Evolutionary conservation across 208 protist species (phyloP).

Genomic region (Acanthamoeba lugdunensis): DNA sequence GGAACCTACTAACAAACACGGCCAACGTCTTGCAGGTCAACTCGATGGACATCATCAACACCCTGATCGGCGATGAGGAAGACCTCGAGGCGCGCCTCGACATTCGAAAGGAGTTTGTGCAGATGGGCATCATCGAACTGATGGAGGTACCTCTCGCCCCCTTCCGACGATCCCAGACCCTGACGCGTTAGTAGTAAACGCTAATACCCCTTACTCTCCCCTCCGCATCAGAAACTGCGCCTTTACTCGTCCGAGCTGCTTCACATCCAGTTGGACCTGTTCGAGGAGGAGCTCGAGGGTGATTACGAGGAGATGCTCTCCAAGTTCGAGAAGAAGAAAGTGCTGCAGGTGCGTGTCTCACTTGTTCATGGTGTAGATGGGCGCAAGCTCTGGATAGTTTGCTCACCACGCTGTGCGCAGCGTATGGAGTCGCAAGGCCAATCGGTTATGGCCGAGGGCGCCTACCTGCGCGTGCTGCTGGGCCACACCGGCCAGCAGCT

Average conservation of each 20-base stretch:
- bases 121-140: conserved; percentile 68
- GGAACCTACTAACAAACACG: too few relatives aligned
- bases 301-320: conserved; percentile 68
- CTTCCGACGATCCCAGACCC: background rate
- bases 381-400: too few relatives aligned
- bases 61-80: conserved; percentile 57
- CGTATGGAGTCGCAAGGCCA: background rate
- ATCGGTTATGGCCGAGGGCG: background rate
- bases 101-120: conserved; percentile 61
- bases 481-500: conserved; percentile 42
- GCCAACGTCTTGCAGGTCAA: background rate
- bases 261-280: conserved; percentile 50
- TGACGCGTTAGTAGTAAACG: too few relatives aligned
- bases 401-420: background rate
- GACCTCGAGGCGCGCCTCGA: conserved; percentile 31
- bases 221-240: conserved; percentile 24
- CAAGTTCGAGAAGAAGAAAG: conserved; percentile 61
- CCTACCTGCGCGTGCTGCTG: conserved; percentile 34
- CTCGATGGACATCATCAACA: conserved; percentile 40
- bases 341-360: conserved; percentile 51
- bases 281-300: conserved; percentile 57
- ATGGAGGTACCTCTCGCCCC: conserved; percentile 31
- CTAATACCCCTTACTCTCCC: background rate
- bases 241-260: conserved; percentile 55
- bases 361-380: too few relatives aligned